Evolutionary conservation across 2,329 filamentous ascomycete species (phyloP).

Genomic region (Camptophora hylomeconis): DNA sequence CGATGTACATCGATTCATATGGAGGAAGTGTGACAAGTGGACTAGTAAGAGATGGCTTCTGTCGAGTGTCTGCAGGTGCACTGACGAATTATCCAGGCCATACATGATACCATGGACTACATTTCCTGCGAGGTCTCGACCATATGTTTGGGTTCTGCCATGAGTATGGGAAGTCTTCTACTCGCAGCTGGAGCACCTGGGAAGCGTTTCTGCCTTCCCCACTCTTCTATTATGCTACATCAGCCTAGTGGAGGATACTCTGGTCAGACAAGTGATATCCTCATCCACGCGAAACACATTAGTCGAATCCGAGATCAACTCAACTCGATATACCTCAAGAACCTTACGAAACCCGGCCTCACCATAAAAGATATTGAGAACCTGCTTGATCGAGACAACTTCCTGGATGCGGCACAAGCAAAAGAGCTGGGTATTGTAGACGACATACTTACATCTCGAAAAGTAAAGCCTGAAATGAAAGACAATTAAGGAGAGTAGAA

Average conservation of each 20-base stretch:
- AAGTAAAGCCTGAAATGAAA: conserved; percentile 7
- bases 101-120: conserved; percentile 98
- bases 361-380: conserved; percentile 74
- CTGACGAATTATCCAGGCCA: conserved; percentile 54
- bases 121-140: conserved; percentile 87
- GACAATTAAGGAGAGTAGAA: conserved; percentile 2
- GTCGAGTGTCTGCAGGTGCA: no score
- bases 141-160: conserved; percentile 87
- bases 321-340: conserved; percentile 77
- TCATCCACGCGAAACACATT: conserved; percentile 96
- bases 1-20: conserved; percentile 94
- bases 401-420: conserved; percentile 79
- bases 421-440: conserved; percentile 85
- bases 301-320: conserved; percentile 70
- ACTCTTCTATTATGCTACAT: conserved; percentile 90
- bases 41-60: no score
- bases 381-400: conserved; percentile 95
- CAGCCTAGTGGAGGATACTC: conserved; percentile 70
- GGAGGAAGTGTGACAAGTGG: conserved; percentile 82
- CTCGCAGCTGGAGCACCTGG: conserved; percentile 75
- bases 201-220: conserved; percentile 79
- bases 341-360: conserved; percentile 49
- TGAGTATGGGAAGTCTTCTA: conserved; percentile 85
- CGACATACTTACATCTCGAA: conserved; percentile 57
- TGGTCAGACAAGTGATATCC: conserved; percentile 64